Evolutionary conservation across 176 grass and related monocot species (phyloP), one percentile per base, ranked within the genome.

Genomic region (Poa pratensis): DNA sequence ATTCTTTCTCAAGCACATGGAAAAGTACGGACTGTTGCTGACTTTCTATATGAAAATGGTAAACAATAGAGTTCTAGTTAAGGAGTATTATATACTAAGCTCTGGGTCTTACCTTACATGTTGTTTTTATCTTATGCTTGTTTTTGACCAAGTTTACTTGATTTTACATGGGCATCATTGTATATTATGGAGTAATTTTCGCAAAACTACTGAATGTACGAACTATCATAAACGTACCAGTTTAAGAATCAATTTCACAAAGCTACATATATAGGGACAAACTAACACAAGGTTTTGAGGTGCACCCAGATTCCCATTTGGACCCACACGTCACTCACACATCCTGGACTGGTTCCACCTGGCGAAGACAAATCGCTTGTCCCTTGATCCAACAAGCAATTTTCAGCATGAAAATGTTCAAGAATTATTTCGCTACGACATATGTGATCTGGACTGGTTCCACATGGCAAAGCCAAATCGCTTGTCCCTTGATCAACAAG

Each of bases 11-110:
- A 90, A 86, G 91, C 91, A 69, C 89, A 95, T 59, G 93, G 91
- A 45, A 90, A 98, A 85, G 86, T 89, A 85, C 89, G 75, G 39
- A 79, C 88, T 28, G 85, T 98, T 80, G 50, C 75, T 83, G 96
- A 98, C 86, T 98, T 95, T 81, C 91, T 98, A 37, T 81, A 92
- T 83, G 96, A 95, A 87, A 98, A 98, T 82, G 96, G 93, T 94
- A 89, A 83, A 73, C 28, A 55, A 18, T 67, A 30, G 59, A 60
- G 23, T 51, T 27, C 7, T 39, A 50, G 18, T 59, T 26, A 52
- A 40, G 81, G 53, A 70, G 43, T 52, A 68, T 6, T 59, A 39
- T 35, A 37, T 52, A 43, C 27, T 15, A 76, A 40, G 35, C 32
- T 20, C 26, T 75, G 6, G 19, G 15, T 76, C 58, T 81, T 11